Conservation (phyloP, 306 rosid genomes). For the Mimosa pudica region DNA sequence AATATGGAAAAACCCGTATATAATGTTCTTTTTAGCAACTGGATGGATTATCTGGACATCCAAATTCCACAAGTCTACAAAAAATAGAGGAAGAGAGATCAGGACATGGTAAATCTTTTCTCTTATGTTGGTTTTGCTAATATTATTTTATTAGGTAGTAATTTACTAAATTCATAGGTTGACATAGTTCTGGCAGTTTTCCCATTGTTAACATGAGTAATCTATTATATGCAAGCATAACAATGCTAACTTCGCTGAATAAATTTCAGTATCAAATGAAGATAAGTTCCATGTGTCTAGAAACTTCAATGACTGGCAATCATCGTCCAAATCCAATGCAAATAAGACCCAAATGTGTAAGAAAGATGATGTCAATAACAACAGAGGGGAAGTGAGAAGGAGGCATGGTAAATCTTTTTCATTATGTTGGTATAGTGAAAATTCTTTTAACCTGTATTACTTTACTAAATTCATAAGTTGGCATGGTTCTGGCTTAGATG, state of each 20-base stretch:
- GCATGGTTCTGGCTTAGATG: neutral
- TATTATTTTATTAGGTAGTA: neutral
- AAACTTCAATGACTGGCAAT: too few relatives aligned
- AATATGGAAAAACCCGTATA: slow-evolving; percentile 7
- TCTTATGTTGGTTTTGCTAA: neutral
- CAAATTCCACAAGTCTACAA: slow-evolving; percentile 32
- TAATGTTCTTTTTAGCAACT: slow-evolving; percentile 45
- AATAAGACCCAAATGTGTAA: slow-evolving; percentile 5
- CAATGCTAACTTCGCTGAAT: neutral
- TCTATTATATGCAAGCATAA: slow-evolving; percentile 7
- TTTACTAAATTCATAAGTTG: slow-evolving; percentile 17
- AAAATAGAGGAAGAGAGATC: slow-evolving; percentile 23
- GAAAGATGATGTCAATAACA: neutral
- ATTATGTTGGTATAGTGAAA: neutral
- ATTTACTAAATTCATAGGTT: slow-evolving; percentile 10
- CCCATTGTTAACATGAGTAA: neutral
- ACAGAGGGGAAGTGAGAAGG: neutral
- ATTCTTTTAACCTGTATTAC: neutral
- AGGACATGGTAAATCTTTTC: slow-evolving; percentile 21
- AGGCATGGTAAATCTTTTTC: slow-evolving; percentile 25
- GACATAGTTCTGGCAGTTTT: neutral
- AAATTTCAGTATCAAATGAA: neutral
- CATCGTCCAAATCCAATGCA: neutral
- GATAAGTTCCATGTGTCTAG: too few relatives aligned
- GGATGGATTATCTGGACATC: slow-evolving; percentile 37